Conservation (phyloP, 345 rosid genomes). For the Conringia planisiliqua region DNA sequence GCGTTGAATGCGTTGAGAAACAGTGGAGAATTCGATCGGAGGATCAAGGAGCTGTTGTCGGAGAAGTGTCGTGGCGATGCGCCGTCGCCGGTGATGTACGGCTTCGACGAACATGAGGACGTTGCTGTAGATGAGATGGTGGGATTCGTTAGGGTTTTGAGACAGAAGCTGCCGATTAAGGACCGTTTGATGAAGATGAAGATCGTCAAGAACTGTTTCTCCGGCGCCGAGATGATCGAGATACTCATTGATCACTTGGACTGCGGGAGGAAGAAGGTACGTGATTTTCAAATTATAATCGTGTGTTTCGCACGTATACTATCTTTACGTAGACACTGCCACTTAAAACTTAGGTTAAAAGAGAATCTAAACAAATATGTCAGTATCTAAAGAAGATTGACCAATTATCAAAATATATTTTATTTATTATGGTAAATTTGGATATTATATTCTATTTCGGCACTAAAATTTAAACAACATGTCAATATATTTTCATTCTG, state of each 20-base stretch:
- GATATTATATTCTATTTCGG: neutral
- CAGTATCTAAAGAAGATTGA: neutral
- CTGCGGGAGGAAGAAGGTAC: constrained; percentile 77
- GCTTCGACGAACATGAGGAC: constrained; percentile 58
- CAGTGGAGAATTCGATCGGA: constrained; percentile 56
- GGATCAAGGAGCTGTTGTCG: constrained; percentile 50
- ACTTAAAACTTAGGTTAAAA: neutral
- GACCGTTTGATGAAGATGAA: constrained; percentile 88
- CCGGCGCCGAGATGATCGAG: constrained; percentile 77
- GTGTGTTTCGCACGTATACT: constrained; percentile 7
- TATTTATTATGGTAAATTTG: neutral
- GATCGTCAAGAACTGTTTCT: constrained; percentile 78
- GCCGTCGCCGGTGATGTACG: constrained; percentile 57
- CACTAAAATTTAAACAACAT: neutral
- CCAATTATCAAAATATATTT: neutral
- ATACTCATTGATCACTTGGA: constrained; percentile 56
- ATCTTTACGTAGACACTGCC: neutral
- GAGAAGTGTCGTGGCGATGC: constrained; percentile 53
- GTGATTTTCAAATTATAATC: neutral
- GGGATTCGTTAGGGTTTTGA: constrained; percentile 47
- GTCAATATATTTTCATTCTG: no score
- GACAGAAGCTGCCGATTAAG: constrained; percentile 70
- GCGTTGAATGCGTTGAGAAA: constrained; percentile 78
- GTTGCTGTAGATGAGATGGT: constrained; percentile 46
- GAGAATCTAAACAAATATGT: neutral